Conservation (phyloP, 345 rosid species). For the Alliaria petiolata region DNA sequence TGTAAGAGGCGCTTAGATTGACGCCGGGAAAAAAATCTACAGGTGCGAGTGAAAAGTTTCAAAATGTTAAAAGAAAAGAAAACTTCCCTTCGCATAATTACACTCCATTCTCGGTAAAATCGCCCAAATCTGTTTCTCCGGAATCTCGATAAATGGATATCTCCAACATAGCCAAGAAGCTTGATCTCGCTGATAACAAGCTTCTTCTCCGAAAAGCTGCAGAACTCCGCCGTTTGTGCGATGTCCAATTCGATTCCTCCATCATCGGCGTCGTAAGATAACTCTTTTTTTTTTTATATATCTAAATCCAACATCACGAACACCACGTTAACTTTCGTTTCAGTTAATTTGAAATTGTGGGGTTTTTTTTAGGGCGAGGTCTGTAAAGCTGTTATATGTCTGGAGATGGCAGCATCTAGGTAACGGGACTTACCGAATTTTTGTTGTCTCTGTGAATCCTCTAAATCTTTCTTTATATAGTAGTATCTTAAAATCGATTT, state of each 20-base stretch:
- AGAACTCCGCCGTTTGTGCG: slow-evolving; percentile 84
- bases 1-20: not conserved
- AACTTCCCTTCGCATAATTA: not conserved
- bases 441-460: too few relatives aligned
- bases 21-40: not conserved
- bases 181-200: slow-evolving; percentile 55
- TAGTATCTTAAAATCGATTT: not conserved
- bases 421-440: not conserved
- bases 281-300: too few relatives aligned
- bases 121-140: not conserved
- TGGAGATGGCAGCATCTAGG: slow-evolving; percentile 83
- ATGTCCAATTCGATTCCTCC: slow-evolving; percentile 79
- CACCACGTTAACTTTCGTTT: not conserved
- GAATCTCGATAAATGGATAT: slow-evolving; percentile 47
- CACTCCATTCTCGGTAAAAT: not conserved
- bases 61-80: not conserved
- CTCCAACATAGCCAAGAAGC: slow-evolving; percentile 57
- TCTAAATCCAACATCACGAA: not conserved
- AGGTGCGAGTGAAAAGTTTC: not conserved
- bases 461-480: too few relatives aligned
- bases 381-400: slow-evolving; percentile 77
- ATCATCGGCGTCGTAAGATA: slow-evolving; percentile 68
- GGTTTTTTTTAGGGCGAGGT: slow-evolving; percentile 60
- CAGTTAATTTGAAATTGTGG: not conserved
- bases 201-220: slow-evolving; percentile 64